phyloP scores from a whole-genome alignment of 148 eudicot genomes.

The Beta vulgaris region DNA sequence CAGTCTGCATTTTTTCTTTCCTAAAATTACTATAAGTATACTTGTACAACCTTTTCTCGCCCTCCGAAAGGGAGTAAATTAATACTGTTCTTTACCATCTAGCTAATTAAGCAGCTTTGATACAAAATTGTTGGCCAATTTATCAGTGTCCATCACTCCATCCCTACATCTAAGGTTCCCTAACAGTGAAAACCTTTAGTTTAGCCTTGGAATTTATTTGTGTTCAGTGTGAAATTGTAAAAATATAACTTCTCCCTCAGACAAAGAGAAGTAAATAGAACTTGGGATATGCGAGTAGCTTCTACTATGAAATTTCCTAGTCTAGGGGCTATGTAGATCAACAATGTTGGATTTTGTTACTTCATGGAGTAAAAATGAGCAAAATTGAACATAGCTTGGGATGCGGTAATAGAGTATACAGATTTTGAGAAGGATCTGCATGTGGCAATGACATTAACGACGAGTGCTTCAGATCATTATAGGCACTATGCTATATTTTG shows the following conservation, averaged over 20 bases:
- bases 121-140: too few species aligned
- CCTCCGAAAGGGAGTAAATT: too few species aligned
- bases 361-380: not conserved
- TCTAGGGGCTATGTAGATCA: not conserved
- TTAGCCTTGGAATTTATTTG: not conserved
- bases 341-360: not conserved
- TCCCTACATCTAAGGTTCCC: not conserved
- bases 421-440: not conserved
- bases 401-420: not conserved
- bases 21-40: not conserved
- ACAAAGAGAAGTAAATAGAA: not conserved
- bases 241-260: not conserved
- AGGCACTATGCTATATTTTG: too few species aligned
- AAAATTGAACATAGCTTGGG: not conserved
- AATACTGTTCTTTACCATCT: not conserved
- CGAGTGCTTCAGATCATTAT: not conserved
- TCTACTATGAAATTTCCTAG: not conserved
- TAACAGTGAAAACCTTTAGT: not conserved
- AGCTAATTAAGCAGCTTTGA: not conserved
- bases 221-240: not conserved
- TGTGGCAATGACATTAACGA: not conserved
- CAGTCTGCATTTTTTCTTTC: not conserved
- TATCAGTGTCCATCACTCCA: not conserved
- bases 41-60: too few species aligned
- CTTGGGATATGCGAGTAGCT: not conserved